A percentile compares a stretch with the other conserved stretches of the same genome.
These are phyloP conservation scores for Trichophyton schoenleinii DNA, from an alignment of 2,329 filamentous ascomycete species.

Conservation along the genomic window DNA sequence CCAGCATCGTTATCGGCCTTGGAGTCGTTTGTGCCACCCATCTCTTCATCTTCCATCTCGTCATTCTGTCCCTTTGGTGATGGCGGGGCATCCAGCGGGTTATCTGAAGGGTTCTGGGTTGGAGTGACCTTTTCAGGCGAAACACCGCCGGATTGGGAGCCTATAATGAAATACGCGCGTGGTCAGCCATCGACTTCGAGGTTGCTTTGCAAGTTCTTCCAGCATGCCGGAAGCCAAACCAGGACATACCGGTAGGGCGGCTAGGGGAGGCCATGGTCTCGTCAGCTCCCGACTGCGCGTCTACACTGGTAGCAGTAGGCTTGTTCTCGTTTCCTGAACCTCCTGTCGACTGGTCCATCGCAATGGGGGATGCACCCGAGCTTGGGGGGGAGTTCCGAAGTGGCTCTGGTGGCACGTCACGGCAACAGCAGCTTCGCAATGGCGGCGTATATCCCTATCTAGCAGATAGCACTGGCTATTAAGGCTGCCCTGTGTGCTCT, in stretches of 20 bases:
- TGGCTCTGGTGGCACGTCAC: neutral
- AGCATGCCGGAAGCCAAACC: neutral
- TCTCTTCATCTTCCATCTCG: constrained; percentile 60
- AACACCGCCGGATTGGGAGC: constrained; percentile 24
- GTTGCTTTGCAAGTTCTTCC: neutral
- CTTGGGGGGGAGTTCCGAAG: neutral
- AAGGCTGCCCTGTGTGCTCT: neutral
- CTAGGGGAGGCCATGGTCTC: constrained; percentile 14
- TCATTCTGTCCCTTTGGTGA: constrained; percentile 51
- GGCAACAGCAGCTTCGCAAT: neutral
- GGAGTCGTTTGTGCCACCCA: constrained; percentile 50
- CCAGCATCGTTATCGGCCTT: constrained; percentile 33
- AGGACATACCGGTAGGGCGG: constrained; percentile 23
- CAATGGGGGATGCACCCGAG: neutral
- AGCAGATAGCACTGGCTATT: neutral
- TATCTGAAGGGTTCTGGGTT: constrained; percentile 39
- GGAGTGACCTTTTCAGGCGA: constrained; percentile 23
- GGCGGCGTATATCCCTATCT: neutral
- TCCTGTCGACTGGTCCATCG: neutral
- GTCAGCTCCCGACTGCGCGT: constrained; percentile 18
- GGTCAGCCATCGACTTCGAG: constrained; percentile 5
- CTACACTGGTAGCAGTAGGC: constrained; percentile 18
- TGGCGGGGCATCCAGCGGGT: constrained; percentile 56
- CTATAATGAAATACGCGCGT: constrained; percentile 12
- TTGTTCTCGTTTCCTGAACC: constrained; percentile 11